Evolutionary conservation across 2,329 filamentous ascomycete species (phyloP).

Genomic region (Macrophomina phaseolina): DNA sequence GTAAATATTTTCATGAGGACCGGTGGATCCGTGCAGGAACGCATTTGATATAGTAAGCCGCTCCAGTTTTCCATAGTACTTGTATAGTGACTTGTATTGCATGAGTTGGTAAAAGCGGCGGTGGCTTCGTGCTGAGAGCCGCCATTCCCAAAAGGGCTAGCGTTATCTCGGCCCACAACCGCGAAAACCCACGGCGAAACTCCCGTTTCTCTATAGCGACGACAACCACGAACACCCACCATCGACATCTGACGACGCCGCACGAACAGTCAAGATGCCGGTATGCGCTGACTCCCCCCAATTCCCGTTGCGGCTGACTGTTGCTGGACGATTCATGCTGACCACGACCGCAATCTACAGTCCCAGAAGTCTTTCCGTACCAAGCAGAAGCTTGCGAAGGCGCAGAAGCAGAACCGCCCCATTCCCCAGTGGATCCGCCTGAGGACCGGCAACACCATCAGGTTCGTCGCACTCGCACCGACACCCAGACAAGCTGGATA

Average conservation of each 20-base stretch:
- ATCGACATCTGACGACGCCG: conserved; percentile 28
- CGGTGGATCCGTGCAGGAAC: no score
- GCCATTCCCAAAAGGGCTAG: conserved; percentile 7
- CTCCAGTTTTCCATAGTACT: no score
- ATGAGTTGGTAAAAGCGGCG: no score
- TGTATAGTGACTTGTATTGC: no score
- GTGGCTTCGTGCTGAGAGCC: background rate
- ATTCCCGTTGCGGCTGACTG: background rate
- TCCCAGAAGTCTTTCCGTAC: conserved; percentile 99
- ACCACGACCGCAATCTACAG: conserved; percentile 56
- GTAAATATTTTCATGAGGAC: no score
- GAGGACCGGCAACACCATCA: conserved; percentile 98
- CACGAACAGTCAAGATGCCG: conserved; percentile 29
- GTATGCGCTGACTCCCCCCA: conserved; percentile 15
- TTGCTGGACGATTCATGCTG: conserved; percentile 4
- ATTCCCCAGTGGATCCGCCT: conserved; percentile 99
- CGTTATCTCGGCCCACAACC: conserved; percentile 25
- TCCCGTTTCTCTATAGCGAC: conserved; percentile 24
- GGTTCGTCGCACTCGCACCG: conserved; percentile 66
- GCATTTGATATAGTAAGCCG: no score
- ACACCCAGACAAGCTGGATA: conserved; percentile 12
- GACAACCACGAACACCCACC: conserved; percentile 26
- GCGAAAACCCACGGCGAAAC: conserved; percentile 24
- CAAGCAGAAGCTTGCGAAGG: conserved; percentile 99
- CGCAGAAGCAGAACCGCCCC: conserved; percentile 99